Conservation (phyloP, 345 rosid genomes). For the Combretum micranthum region DNA sequence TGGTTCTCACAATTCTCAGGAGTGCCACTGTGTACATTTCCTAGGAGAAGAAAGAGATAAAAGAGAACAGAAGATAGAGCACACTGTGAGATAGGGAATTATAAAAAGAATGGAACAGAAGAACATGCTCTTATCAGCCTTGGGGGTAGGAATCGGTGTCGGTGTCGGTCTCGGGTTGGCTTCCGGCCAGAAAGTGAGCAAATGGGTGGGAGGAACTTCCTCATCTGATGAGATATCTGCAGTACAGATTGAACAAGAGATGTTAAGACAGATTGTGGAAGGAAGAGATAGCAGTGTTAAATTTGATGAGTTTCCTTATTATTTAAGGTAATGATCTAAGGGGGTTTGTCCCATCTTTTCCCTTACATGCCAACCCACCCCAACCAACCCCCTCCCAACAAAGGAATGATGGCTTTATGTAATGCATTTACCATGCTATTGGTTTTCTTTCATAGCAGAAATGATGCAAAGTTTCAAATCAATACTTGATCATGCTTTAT, state of each 20-base stretch:
- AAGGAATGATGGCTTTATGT: neutral
- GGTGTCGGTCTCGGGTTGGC: conserved; percentile 86
- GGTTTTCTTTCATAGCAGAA: neutral
- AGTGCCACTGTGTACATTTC: no score
- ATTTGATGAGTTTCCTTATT: conserved; percentile 87
- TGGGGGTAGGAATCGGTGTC: conserved; percentile 81
- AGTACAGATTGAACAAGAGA: conserved; percentile 76
- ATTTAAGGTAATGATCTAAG: conserved; percentile 46
- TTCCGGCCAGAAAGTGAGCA: conserved; percentile 58
- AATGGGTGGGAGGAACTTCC: conserved; percentile 42
- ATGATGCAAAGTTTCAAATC: neutral
- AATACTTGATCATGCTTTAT: no score
- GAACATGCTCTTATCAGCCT: conserved; percentile 60
- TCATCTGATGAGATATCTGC: conserved; percentile 40
- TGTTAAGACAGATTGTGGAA: conserved; percentile 59
- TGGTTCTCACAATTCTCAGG: no score
- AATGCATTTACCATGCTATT: neutral
- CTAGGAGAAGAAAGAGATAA: no score
- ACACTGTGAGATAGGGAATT: neutral
- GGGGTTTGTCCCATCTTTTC: neutral
- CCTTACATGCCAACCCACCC: no score
- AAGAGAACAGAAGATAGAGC: no score
- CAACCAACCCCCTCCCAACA: no score
- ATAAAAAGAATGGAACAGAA: conserved; percentile 63
- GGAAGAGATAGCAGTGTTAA: conserved; percentile 54